Evolutionary conservation across 73 alveolate genomes (phyloP).

Genomic region (Paraurostyla sp.): DNA sequence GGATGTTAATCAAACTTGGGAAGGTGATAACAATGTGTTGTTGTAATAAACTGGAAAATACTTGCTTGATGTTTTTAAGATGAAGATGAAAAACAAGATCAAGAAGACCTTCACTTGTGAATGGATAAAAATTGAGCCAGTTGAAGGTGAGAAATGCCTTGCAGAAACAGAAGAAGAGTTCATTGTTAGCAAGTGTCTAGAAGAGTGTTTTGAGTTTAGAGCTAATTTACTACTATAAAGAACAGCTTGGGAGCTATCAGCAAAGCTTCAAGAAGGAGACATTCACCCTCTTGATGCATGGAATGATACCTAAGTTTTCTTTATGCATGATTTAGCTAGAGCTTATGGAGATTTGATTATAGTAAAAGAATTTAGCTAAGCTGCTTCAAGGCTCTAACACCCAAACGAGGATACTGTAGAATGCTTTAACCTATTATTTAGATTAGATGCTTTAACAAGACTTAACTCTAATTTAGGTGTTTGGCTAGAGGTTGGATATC

Average conservation of each 20-base stretch:
- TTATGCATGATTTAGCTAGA: constrained; percentile 50
- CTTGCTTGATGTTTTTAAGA: constrained; percentile 9
- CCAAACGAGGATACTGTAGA: neutral
- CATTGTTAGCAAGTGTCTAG: neutral
- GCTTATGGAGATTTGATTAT: constrained; percentile 56
- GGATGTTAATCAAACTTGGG: constrained; percentile 86
- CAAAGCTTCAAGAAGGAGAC: neutral
- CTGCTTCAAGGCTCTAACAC: neutral
- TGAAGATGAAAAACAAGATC: constrained; percentile 15
- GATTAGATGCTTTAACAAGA: neutral
- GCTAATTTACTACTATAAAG: constrained; percentile 16
- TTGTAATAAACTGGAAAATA: constrained; percentile 81
- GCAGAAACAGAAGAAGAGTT: neutral
- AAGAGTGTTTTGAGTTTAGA: neutral
- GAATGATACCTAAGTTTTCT: constrained; percentile 46
- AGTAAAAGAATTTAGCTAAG: neutral
- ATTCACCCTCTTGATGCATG: constrained; percentile 32
- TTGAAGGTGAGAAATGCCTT: neutral
- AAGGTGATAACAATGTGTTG: constrained; percentile 88
- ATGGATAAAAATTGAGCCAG: constrained; percentile 33
- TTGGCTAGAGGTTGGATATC: neutral
- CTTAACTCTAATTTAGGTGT: neutral
- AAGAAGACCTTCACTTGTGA: constrained; percentile 22
- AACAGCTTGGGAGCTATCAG: constrained; percentile 24
- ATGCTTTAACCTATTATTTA: neutral